Evolutionary conservation across 208 protist species (phyloP), one percentile per base, ranked within the genome.

Genomic region (Leptomonas pyrrhocoris): DNA sequence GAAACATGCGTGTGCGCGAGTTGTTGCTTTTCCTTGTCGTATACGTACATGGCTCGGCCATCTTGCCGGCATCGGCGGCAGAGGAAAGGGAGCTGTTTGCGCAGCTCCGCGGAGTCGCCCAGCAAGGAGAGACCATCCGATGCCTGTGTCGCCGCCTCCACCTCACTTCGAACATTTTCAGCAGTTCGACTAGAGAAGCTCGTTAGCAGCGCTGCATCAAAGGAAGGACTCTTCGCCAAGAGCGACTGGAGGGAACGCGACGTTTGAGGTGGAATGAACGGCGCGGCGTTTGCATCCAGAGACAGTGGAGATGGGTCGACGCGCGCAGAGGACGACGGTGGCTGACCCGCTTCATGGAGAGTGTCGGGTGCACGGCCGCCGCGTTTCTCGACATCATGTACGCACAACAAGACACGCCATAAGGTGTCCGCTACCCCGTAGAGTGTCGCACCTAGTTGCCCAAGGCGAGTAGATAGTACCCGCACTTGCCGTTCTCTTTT

Each of bases 51-150:
- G 15, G 59, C 56, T 23, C 86, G 71, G 12, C 73, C 73, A 56
- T 92, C 86, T 38, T 86, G 74, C 13, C 86, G 64, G 45, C 86
- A 92, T 18, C 65, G 76, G 19, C 82, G 79, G 60, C 86, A 92
- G 0, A 90, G 54, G 58, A 90, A 90, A 0, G 77, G 78, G 9
- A 31, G 50, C 2, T 25, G 55, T 28, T 71, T 16, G 13, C 27
- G 16, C 23, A 30, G 18, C 13, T 46, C 42, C 13, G 4, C 19
- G 7, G 21, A 0, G 1, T n/a, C 19, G 0, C 7, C 21, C 4
- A 18, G 18, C 19, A 15, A 13, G 12, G n/a, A 0, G 12, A 53
- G 11, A 8, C 43, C 34, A 6, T 11, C 18, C 13, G 58, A 21
- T 0, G 69, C 55, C 19, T 74, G 69, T 23, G 51, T 63, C 12